phyloP scores from a whole-genome alignment of 148 eudicot genomes.

The Dysphania ambrosioides region DNA sequence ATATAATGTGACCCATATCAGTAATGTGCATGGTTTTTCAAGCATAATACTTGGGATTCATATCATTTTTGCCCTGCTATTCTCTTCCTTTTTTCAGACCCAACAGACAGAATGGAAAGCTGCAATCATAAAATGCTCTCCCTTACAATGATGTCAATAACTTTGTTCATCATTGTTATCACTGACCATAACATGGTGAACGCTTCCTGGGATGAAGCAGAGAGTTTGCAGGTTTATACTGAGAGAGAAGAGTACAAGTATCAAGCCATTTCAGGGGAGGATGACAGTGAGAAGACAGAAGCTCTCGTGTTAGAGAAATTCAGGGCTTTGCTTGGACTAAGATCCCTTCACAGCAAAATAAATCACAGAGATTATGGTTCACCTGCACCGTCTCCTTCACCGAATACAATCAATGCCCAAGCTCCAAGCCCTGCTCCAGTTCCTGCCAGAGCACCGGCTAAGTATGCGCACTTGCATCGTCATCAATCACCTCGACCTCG shows the following conservation, averaged over 20 bases:
- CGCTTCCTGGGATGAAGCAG: conserved; percentile 36
- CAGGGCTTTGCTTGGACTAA: conserved; percentile 60
- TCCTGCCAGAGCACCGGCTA: conserved; percentile 32
- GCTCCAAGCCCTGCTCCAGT: conserved; percentile 33
- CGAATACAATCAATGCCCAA: conserved; percentile 22
- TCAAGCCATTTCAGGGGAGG: conserved; percentile 35
- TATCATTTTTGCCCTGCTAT: no score
- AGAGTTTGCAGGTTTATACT: conserved; percentile 22
- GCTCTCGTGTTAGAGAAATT: conserved; percentile 44
- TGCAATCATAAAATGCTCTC: conserved; percentile 23
- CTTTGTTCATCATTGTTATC: conserved; percentile 42
- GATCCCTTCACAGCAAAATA: conserved; percentile 20
- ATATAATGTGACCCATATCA: conserved; percentile 1
- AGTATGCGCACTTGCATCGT: conserved; percentile 30
- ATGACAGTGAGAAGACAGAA: conserved; percentile 35
- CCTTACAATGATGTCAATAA: conserved; percentile 20
- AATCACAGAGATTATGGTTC: conserved; percentile 31
- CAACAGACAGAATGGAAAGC: conserved; percentile 19
- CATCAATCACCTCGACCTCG: conserved; percentile 28
- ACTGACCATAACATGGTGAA: conserved; percentile 34
- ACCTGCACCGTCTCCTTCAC: conserved; percentile 61
- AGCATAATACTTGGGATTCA: conserved; percentile 17
- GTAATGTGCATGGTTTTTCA: conserved; percentile 25
- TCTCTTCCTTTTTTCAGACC: conserved; percentile 2
- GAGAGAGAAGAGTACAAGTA: conserved; percentile 22